A percentile compares a stretch with the other conserved stretches of the same genome.
Evolutionary conservation across 768 basidiomycete genomes (phyloP).

Genomic region (Lactarius indigo): DNA sequence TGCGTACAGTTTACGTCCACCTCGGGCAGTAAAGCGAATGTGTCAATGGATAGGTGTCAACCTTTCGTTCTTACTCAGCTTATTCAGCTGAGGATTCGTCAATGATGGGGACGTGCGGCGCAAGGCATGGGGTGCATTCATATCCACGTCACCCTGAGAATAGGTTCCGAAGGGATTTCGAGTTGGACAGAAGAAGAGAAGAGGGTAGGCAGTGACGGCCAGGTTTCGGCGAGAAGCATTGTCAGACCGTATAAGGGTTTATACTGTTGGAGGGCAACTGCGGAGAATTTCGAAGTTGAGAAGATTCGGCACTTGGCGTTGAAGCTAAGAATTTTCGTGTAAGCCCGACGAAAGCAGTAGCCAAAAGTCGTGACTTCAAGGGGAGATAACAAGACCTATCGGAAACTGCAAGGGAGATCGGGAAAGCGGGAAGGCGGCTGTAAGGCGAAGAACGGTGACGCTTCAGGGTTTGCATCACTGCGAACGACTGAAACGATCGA

Average conservation of each 20-base stretch:
- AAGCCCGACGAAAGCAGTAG: neutral
- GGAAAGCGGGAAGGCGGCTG: neutral
- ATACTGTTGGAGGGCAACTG: neutral
- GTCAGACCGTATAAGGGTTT: neutral
- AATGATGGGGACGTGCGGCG: neutral
- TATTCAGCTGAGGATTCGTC: neutral
- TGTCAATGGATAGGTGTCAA: neutral
- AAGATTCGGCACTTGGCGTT: neutral
- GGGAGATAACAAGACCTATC: neutral
- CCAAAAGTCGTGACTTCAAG: neutral
- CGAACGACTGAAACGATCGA: neutral
- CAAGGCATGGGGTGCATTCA: neutral
- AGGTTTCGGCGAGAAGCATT: neutral
- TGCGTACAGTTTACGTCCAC: neutral
- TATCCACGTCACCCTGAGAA: neutral
- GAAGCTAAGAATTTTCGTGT: neutral
- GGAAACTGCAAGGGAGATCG: neutral
- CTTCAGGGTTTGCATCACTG: neutral
- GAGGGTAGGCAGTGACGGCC: neutral
- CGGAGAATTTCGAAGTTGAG: neutral
- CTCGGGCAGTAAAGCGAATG: neutral
- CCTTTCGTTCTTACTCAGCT: neutral
- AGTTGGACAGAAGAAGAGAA: neutral
- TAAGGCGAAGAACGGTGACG: neutral
- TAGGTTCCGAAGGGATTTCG: neutral